Percentiles rank a stretch among this genome's conserved stretches.
These are phyloP conservation scores for Chrysoporthe puriensis DNA, from an alignment of 2,329 filamentous ascomycete species.

Conservation along the genomic window DNA sequence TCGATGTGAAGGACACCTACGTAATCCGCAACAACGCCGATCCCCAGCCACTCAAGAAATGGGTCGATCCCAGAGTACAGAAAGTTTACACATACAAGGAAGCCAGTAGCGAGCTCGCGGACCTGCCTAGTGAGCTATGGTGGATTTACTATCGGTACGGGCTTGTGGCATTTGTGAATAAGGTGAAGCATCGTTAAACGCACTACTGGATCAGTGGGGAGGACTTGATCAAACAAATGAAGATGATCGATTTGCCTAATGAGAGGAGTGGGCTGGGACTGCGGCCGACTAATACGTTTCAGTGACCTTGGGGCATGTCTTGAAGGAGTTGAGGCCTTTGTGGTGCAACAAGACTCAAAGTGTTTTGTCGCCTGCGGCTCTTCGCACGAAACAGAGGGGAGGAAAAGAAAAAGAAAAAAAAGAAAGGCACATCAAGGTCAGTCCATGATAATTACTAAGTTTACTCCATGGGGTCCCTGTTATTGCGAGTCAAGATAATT, in stretches of 20 bases:
- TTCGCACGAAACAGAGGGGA: too few species aligned
- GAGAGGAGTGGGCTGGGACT: slow-evolving; percentile 39
- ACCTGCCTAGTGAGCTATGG: slow-evolving; percentile 37
- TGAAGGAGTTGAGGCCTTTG: too few species aligned
- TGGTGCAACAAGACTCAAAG: too few species aligned
- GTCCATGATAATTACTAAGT: too few species aligned
- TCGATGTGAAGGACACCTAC: slow-evolving; percentile 42
- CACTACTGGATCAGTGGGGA: slow-evolving; percentile 41
- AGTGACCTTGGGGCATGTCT: too few species aligned
- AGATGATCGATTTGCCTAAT: slow-evolving; percentile 46
- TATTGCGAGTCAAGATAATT: too few species aligned
- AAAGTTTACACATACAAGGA: slow-evolving; percentile 42
- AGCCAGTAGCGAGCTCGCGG: slow-evolving; percentile 32
- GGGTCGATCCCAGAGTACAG: slow-evolving; percentile 32
- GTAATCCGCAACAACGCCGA: slow-evolving; percentile 34
- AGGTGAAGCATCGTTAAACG: slow-evolving; percentile 42
- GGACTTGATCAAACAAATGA: slow-evolving; percentile 44
- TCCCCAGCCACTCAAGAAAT: slow-evolving; percentile 30
- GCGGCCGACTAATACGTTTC: slow-evolving; percentile 31
- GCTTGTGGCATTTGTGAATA: slow-evolving; percentile 53
- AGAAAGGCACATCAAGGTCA: too few species aligned
- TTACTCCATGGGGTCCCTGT: too few species aligned
- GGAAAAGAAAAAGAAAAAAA: too few species aligned
- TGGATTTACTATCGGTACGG: slow-evolving; percentile 51
- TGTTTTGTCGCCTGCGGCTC: too few species aligned